Percentiles rank a stretch among this genome's conserved stretches.
Evolutionary conservation across 2,329 filamentous ascomycete species (phyloP).

Genomic region (Cadophora malorum): DNA sequence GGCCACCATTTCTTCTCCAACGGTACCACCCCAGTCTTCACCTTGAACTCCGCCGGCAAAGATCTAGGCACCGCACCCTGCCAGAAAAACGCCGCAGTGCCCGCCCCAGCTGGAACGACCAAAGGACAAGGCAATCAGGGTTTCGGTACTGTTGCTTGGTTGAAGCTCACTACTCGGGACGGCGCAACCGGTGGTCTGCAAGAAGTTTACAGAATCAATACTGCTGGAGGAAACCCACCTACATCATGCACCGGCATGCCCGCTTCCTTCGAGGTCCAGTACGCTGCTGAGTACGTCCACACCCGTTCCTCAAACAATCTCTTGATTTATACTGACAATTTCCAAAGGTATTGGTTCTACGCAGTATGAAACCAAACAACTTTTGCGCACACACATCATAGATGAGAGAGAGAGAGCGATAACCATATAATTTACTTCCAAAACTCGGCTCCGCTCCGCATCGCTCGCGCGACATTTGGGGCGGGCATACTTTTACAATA

Average conservation of each 20-base stretch:
- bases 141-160: constrained; percentile 78
- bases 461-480: constrained; percentile 8
- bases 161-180: constrained; percentile 67
- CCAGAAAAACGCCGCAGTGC: constrained; percentile 64
- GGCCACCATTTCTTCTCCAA: constrained; percentile 85
- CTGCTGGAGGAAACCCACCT: constrained; percentile 80
- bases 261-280: constrained; percentile 74
- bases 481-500: neutral
- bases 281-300: constrained; percentile 81
- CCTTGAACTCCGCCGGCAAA: constrained; percentile 65
- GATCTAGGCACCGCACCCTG: constrained; percentile 67
- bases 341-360: constrained; percentile 44
- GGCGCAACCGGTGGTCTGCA: constrained; percentile 68
- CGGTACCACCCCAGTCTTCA: constrained; percentile 77
- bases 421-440: constrained; percentile 22
- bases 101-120: constrained; percentile 67
- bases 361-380: constrained; percentile 19
- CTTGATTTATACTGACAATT: constrained; percentile 23
- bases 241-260: constrained; percentile 71
- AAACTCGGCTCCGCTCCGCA: neutral
- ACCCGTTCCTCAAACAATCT: neutral
- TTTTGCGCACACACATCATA: neutral
- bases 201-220: constrained; percentile 84
- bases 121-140: constrained; percentile 63
- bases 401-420: constrained; percentile 11